Base-by-base conservation (phyloP, 2,329 filamentous ascomycete species). In the Emmonsiellopsis sp. region DNA sequence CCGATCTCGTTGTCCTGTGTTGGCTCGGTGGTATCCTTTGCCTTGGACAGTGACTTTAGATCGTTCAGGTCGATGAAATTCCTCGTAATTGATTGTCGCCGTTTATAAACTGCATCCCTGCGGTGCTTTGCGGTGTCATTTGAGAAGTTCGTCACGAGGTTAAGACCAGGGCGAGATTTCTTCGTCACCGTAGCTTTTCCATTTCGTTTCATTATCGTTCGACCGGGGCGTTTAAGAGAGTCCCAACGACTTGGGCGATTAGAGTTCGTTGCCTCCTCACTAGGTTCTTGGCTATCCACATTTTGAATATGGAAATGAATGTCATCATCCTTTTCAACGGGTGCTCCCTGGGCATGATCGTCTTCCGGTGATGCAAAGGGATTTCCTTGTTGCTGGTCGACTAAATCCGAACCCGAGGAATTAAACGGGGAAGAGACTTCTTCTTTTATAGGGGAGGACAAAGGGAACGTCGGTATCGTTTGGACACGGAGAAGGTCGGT, bases 391-490 rank as follows among this genome's bases (percentile, higher is more conserved):
- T 63, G 61, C 50, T 63, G 43, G 17, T 64, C 61, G 48, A 58
- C 56, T 6, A 65, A 63, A 48, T 68, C 65, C 10, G 63, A 45
- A 6, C 55, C 58, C 1, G 62, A 64, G 2, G 68, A 70, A 14
- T 63, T 64, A 6, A 63, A 66, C 0, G 71, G 71, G 49, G 68
- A 72, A 3, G 64, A 55, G 37, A 71, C 60, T 54, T 74, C 71
- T 51, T 73, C 71, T 17, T 58, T 67, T 53, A 74, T 74, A 0
- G 71, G 71, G 9, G 71, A 74, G 1, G 71, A 72, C 14, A 74
- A 58, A 10, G 71, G 71, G 46, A 74, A 73, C 14, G 59, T 67
- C 17, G 68, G 70, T 13, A 65, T 55, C 31, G 58, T 40, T 6
- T 62, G 67, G 8, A 65, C 67, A 39, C 59, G 64, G 14, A 70